Conservation (phyloP, 1,284 basidiomycete species). For the Exsudoporus floridanus region DNA sequence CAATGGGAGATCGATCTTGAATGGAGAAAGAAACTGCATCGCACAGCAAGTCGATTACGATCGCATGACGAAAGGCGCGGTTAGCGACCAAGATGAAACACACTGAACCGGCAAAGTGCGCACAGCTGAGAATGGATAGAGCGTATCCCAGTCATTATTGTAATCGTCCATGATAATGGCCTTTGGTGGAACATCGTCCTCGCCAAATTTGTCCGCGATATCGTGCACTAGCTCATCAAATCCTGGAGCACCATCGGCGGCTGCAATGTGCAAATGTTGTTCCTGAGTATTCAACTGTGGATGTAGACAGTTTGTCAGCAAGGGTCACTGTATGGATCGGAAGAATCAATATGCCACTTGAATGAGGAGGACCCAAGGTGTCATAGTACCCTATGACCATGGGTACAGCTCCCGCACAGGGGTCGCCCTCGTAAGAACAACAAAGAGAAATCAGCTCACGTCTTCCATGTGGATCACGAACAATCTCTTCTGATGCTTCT, state of each 20-base stretch:
- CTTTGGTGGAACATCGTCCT: slow-evolving; percentile 42
- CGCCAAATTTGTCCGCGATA: slow-evolving; percentile 62
- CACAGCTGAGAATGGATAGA: slow-evolving; percentile 85
- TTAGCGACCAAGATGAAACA: slow-evolving; percentile 3
- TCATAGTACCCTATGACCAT: too few species aligned
- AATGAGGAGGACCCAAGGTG: neutral
- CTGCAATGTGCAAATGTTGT: slow-evolving; percentile 79
- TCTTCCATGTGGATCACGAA: slow-evolving; percentile 89
- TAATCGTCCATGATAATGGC: slow-evolving; percentile 61
- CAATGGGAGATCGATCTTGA: slow-evolving; percentile 65
- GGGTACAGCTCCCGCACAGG: neutral
- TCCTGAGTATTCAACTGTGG: slow-evolving; percentile 68
- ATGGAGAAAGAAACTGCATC: slow-evolving; percentile 71
- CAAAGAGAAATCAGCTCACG: slow-evolving; percentile 44
- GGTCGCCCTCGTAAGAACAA: neutral
- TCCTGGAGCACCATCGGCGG: slow-evolving; percentile 82
- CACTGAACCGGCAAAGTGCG: slow-evolving; percentile 21
- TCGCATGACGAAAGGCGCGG: neutral
- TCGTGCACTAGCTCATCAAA: slow-evolving; percentile 62
- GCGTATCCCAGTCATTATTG: slow-evolving; percentile 80
- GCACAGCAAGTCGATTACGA: neutral
- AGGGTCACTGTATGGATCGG: neutral
- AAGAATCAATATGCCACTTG: neutral
- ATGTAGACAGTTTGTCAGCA: neutral
- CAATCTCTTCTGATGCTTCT: slow-evolving; percentile 84